phyloP scores from a whole-genome alignment of 2,329 filamentous ascomycete genomes.

The Colletotrichum shisoi region DNA sequence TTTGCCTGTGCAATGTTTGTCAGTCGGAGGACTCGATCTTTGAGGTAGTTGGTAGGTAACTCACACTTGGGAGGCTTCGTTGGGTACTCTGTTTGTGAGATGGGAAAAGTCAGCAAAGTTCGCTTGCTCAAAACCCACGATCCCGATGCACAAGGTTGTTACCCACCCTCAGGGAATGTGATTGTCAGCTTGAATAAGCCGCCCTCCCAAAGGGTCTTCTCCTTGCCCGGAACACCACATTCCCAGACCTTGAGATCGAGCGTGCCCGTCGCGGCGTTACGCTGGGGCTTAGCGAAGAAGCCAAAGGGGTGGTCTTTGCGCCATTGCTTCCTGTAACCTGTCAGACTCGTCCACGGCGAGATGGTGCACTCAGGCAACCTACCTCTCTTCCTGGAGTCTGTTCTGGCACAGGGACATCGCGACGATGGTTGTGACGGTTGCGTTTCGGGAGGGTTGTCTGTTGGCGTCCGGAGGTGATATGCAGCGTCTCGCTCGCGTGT shows the following conservation, averaged over 20 bases:
- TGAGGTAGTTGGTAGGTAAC: slow-evolving; percentile 47
- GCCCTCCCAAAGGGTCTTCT: slow-evolving; percentile 98
- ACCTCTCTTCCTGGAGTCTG: slow-evolving; percentile 88
- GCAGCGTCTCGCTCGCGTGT: slow-evolving; percentile 19
- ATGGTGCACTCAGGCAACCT: slow-evolving; percentile 47
- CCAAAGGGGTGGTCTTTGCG: slow-evolving; percentile 96
- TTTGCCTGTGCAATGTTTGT: slow-evolving; percentile 71
- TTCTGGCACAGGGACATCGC: slow-evolving; percentile 88
- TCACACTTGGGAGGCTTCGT: slow-evolving; percentile 98
- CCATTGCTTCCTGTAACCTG: slow-evolving; percentile 82
- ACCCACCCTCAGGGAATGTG: slow-evolving; percentile 88
- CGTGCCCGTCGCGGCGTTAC: slow-evolving; percentile 74
- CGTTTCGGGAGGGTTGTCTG: neutral
- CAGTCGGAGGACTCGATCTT: slow-evolving; percentile 17
- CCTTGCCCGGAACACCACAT: slow-evolving; percentile 93
- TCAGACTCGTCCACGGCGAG: slow-evolving; percentile 40
- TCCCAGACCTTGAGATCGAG: slow-evolving; percentile 97
- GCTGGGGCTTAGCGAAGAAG: slow-evolving; percentile 89
- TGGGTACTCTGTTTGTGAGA: slow-evolving; percentile 77
- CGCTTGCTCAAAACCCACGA: neutral
- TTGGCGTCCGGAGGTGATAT: neutral
- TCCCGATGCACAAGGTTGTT: neutral
- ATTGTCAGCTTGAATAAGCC: slow-evolving; percentile 95
- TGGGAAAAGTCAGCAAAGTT: slow-evolving; percentile 40
- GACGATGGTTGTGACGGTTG: slow-evolving; percentile 27